These are phyloP conservation scores for Fusarium algeriense DNA, from an alignment of 2,329 filamentous ascomycete genomes.

Conservation along the genomic window DNA sequence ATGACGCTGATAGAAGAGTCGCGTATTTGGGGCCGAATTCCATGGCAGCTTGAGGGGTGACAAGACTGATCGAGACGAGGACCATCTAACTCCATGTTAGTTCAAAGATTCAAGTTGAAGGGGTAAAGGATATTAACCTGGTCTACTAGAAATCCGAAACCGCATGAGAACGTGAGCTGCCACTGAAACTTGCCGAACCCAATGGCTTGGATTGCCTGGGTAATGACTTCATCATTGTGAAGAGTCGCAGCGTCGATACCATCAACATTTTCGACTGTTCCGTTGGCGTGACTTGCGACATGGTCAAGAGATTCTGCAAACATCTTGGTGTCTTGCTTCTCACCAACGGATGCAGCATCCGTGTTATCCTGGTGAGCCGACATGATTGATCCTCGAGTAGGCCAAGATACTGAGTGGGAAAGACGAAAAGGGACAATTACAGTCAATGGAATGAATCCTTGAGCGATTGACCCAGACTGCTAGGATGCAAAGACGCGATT, in stretches of 20 bases:
- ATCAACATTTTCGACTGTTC: not conserved
- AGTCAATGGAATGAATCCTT: not conserved
- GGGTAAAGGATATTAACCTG: not conserved
- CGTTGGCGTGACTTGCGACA: not conserved
- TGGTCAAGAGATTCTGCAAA: not conserved
- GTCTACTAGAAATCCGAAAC: not conserved
- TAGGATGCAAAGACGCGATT: not conserved
- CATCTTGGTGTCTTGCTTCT: not conserved
- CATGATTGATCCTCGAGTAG: not conserved
- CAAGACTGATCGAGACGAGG: not conserved
- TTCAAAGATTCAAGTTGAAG: not conserved
- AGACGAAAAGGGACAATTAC: not conserved
- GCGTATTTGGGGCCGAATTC: not conserved
- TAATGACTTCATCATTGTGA: not conserved
- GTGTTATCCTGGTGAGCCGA: not conserved
- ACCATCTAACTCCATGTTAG: not conserved
- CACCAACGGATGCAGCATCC: not conserved
- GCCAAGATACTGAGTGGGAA: not conserved
- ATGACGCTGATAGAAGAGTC: not conserved
- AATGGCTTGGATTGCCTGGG: not conserved
- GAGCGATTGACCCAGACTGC: not conserved
- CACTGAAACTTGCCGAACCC: constrained; percentile 2
- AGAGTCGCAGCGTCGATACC: not conserved
- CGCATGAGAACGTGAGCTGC: not conserved
- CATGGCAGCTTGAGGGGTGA: not conserved